These are phyloP conservation scores for Aureobasidium sp. DNA, from an alignment of 2,329 filamentous ascomycete species.

Conservation along the genomic window DNA sequence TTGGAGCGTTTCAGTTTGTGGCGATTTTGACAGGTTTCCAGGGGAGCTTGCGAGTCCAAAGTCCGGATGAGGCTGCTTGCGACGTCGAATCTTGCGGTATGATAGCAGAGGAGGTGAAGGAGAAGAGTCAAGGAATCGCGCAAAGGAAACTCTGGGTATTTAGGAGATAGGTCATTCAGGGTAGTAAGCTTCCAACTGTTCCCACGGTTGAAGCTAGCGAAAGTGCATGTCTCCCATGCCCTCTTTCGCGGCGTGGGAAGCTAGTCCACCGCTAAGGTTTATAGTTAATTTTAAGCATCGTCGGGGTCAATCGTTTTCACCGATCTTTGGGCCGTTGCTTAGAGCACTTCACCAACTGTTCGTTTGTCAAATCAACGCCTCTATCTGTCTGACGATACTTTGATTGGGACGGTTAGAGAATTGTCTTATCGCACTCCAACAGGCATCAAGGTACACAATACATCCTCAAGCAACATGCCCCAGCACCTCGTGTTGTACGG, in stretches of 20 bases:
- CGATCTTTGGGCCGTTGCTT: conserved; percentile 1
- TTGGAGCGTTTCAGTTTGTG: not conserved
- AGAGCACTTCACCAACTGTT: not conserved
- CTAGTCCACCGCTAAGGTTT: conserved; percentile 5
- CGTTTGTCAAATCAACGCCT: not conserved
- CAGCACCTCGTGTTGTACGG: not conserved
- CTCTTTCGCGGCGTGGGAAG: conserved; percentile 1
- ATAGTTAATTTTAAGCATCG: conserved; percentile 17
- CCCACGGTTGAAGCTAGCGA: conserved; percentile 12
- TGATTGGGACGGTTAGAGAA: not conserved
- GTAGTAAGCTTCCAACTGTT: conserved; percentile 11
- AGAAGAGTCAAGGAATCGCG: not conserved
- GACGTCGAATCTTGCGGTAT: not conserved
- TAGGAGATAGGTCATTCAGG: not conserved
- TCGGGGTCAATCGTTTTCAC: conserved; percentile 9
- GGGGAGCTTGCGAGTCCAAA: not conserved
- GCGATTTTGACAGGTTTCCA: conserved; percentile 6
- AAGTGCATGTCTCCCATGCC: not conserved
- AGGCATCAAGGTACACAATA: not conserved
- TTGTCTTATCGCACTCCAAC: not conserved
- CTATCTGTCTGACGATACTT: too few relatives aligned
- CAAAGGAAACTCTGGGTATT: not conserved
- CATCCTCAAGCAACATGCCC: not conserved
- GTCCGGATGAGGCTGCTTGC: not conserved
- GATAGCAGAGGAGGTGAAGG: not conserved